A percentile compares a stretch with the other conserved stretches of the same genome.
phyloP scores from a whole-genome alignment of 2,329 filamentous ascomycete species.

The Monilinia fructicola region DNA sequence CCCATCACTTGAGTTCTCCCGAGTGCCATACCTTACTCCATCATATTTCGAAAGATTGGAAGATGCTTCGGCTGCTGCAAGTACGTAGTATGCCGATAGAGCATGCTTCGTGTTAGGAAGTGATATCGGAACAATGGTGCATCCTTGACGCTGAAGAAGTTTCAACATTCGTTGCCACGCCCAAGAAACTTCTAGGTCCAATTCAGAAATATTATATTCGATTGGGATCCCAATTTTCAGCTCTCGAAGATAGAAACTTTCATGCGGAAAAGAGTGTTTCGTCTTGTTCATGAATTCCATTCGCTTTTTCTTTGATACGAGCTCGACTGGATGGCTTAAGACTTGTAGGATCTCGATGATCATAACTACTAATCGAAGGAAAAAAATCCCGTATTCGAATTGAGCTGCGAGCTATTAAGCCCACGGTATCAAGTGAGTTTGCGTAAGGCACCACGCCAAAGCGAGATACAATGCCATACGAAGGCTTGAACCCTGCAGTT shows the following conservation, averaged over 20 bases:
- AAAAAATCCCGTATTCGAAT: slow-evolving; percentile 41
- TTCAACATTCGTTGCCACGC: slow-evolving; percentile 67
- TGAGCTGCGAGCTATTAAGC: slow-evolving; percentile 54
- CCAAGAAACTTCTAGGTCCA: slow-evolving; percentile 65
- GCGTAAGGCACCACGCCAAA: slow-evolving; percentile 72
- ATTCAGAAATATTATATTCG: slow-evolving; percentile 87
- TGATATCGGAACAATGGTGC: slow-evolving; percentile 71
- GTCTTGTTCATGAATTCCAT: slow-evolving; percentile 7
- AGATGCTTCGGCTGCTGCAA: slow-evolving; percentile 91
- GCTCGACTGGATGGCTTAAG: slow-evolving; percentile 48
- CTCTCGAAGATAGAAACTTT: slow-evolving; percentile 19
- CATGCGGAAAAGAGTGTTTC: not conserved
- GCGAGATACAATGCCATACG: slow-evolving; percentile 66
- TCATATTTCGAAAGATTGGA: slow-evolving; percentile 98
- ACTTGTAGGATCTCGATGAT: slow-evolving; percentile 52
- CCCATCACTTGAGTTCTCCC: slow-evolving; percentile 48
- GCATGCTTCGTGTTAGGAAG: slow-evolving; percentile 83
- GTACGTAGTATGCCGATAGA: slow-evolving; percentile 89
- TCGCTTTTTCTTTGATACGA: slow-evolving; percentile 25
- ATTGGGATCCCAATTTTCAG: slow-evolving; percentile 57
- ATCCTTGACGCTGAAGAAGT: slow-evolving; percentile 62
- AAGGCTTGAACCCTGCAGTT: slow-evolving; percentile 69
- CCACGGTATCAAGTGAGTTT: slow-evolving; percentile 72
- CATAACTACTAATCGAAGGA: slow-evolving; percentile 16
- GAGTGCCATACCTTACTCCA: slow-evolving; percentile 80